These are phyloP conservation scores for Cladochytrium replicatum DNA, from an alignment of 192 early-diverging fungal species.

Conservation along the genomic window DNA sequence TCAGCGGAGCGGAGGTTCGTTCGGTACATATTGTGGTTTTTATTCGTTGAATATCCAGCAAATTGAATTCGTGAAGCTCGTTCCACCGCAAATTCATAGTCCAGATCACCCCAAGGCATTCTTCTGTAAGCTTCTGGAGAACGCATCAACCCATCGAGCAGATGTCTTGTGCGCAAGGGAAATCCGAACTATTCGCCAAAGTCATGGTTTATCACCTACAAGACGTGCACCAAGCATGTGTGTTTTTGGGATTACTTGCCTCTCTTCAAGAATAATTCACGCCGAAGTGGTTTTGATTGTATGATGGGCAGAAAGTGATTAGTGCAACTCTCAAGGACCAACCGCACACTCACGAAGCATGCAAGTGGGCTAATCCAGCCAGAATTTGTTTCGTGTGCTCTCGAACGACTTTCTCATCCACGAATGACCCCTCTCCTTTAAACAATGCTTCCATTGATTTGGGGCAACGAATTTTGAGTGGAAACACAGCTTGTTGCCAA, in stretches of 20 bases:
- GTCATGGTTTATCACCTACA: constrained; percentile 62
- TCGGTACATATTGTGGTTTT: constrained; percentile 60
- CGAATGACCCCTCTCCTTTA: constrained; percentile 70
- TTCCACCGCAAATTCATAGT: constrained; percentile 82
- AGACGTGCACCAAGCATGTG: no score
- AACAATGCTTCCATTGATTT: constrained; percentile 61
- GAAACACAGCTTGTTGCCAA: constrained; percentile 69
- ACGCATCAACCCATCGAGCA: constrained; percentile 89
- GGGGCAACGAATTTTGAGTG: constrained; percentile 81
- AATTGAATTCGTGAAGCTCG: neutral
- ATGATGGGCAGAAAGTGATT: no score
- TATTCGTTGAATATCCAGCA: neutral
- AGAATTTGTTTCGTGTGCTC: constrained; percentile 74
- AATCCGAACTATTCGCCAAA: constrained; percentile 73
- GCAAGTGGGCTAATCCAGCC: constrained; percentile 71
- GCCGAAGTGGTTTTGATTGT: no score
- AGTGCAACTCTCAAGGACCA: no score
- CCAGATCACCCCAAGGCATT: constrained; percentile 76
- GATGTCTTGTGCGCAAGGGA: constrained; percentile 85
- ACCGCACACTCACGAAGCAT: no score
- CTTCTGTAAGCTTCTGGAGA: constrained; percentile 82
- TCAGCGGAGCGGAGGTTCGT: constrained; percentile 66
- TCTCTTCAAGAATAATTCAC: no score
- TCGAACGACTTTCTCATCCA: constrained; percentile 60
- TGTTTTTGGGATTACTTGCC: no score